A percentile compares a stretch with the other conserved stretches of the same genome.
phyloP scores from a whole-genome alignment of 2,329 filamentous ascomycete genomes.

The Dryadomyces sulphureus region DNA sequence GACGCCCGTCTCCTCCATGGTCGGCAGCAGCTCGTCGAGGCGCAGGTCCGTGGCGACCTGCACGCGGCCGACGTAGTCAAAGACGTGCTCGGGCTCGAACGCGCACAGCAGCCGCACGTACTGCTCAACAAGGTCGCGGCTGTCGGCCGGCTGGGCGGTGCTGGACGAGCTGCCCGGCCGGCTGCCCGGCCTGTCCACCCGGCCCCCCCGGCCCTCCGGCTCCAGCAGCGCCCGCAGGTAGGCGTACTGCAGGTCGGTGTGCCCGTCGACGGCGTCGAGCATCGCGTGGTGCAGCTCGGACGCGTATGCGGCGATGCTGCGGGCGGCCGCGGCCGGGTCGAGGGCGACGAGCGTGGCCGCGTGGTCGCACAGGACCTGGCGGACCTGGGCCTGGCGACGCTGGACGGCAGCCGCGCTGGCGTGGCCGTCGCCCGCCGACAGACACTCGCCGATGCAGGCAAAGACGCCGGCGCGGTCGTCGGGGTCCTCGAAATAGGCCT shows the following conservation, averaged over 20 bases:
- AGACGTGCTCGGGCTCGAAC: conserved; percentile 69
- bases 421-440: conserved; percentile 28
- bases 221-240: conserved; percentile 70
- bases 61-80: conserved; percentile 65
- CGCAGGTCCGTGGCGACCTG: conserved; percentile 58
- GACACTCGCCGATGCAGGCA: conserved; percentile 59
- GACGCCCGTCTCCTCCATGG: conserved; percentile 78
- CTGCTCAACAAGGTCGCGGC: conserved; percentile 54
- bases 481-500: conserved; percentile 73
- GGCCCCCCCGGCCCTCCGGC: background rate
- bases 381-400: conserved; percentile 56
- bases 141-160: conserved; percentile 18
- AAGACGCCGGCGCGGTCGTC: conserved; percentile 66
- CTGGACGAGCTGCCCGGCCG: too few relatives aligned
- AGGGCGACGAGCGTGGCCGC: conserved; percentile 52
- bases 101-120: conserved; percentile 88
- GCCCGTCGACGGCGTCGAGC: conserved; percentile 44
- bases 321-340: conserved; percentile 49
- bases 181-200: background rate
- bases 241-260: conserved; percentile 52
- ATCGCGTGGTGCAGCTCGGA: conserved; percentile 52
- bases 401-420: conserved; percentile 24
- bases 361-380: conserved; percentile 49
- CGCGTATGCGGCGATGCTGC: conserved; percentile 45
- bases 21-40: conserved; percentile 67